A percentile compares a stretch with the other conserved stretches of the same genome.
Conservation (phyloP, 148 eudicot species). For the Silene conica region DNA sequence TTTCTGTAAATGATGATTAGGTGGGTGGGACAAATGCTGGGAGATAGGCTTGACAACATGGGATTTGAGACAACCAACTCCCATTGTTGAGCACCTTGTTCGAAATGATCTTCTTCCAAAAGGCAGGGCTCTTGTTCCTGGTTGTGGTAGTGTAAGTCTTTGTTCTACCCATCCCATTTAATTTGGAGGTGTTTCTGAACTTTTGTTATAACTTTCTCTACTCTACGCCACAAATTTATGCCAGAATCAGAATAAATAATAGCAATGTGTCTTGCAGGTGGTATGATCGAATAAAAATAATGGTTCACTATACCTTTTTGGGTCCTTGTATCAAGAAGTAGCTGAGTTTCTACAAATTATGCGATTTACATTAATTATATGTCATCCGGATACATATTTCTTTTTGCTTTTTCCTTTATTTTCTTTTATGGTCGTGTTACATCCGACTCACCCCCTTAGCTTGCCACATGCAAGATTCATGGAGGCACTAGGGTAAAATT, state of each 20-base stretch:
- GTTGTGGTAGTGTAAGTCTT: conserved; percentile 76
- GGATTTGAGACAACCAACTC: conserved; percentile 88
- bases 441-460: background rate
- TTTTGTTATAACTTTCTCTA: too few species aligned
- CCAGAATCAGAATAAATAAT: background rate
- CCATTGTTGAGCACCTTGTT: conserved; percentile 59
- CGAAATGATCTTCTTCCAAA: conserved; percentile 49
- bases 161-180: too few species aligned
- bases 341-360: too few species aligned
- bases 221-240: background rate
- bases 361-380: too few species aligned
- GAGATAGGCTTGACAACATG: conserved; percentile 67
- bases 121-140: conserved; percentile 78
- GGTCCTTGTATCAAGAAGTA: too few species aligned
- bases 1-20: conserved; percentile 24
- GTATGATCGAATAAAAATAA: too few species aligned
- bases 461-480: background rate
- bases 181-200: too few species aligned
- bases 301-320: too few species aligned
- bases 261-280: too few species aligned
- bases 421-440: background rate
- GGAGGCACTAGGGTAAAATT: background rate
- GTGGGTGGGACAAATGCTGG: conserved; percentile 82
- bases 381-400: too few species aligned
- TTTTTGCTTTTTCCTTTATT: too few species aligned